These are phyloP conservation scores for Synchytrium microbalum DNA, from an alignment of 371 early-diverging fungal species.

Conservation along the genomic window DNA sequence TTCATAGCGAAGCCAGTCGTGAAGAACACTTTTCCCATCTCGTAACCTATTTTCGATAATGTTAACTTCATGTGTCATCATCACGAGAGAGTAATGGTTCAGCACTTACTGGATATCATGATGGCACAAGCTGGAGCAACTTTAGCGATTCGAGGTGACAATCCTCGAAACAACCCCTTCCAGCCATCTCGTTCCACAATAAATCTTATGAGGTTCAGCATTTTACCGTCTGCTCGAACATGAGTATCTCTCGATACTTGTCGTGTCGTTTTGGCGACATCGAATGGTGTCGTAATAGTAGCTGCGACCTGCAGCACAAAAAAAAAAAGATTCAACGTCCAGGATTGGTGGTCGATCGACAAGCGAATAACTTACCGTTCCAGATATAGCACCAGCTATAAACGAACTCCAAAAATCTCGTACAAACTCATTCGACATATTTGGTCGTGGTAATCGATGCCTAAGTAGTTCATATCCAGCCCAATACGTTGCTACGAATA, in stretches of 20 bases:
- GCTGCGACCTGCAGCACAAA: conserved; percentile 63
- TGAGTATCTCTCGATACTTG: conserved; percentile 43
- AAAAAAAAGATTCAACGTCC: conserved; percentile 1
- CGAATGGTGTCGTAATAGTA: conserved; percentile 85
- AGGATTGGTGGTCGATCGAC: no score
- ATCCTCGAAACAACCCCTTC: conserved; percentile 61
- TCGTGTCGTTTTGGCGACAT: conserved; percentile 86
- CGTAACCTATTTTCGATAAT: no score
- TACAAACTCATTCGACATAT: neutral
- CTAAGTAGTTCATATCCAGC: conserved; percentile 73
- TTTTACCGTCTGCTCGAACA: conserved; percentile 5
- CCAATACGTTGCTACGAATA: conserved; percentile 76
- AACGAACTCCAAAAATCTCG: conserved; percentile 23
- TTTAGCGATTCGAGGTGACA: conserved; percentile 73
- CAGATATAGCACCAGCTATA: conserved; percentile 30
- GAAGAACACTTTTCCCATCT: neutral
- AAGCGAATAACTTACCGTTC: conserved; percentile 21
- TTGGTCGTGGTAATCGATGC: neutral
- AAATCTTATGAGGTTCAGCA: conserved; percentile 33
- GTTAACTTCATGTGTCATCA: no score
- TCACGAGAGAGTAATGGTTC: no score
- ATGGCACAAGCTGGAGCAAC: conserved; percentile 93
- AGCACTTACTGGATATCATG: conserved; percentile 70
- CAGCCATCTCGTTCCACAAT: conserved; percentile 66
- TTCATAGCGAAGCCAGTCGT: neutral